Evolutionary conservation across 306 rosid species (phyloP).

Genomic region (Begonia loranthoides): DNA sequence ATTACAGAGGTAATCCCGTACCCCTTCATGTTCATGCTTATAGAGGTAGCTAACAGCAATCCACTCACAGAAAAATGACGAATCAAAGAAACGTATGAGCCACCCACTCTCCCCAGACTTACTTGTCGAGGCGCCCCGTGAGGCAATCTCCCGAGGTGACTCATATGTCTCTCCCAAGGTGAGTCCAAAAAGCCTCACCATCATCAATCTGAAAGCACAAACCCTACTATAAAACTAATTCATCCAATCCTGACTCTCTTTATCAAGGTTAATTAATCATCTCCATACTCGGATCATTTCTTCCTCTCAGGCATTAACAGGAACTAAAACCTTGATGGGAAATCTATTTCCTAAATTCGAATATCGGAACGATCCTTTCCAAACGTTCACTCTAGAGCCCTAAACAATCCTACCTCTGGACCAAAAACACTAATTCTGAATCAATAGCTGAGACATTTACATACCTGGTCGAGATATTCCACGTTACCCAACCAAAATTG

Average conservation of each 20-base stretch:
- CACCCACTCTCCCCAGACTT: constrained; percentile 90
- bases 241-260: constrained; percentile 6
- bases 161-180: constrained; percentile 40
- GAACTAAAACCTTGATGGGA: no score
- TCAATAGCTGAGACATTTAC: no score
- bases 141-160: constrained; percentile 70
- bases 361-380: neutral
- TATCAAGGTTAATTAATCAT: no score
- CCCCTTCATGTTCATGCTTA: constrained; percentile 92
- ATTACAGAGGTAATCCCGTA: constrained; percentile 87
- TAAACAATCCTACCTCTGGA: no score
- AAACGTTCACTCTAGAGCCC: neutral
- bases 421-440: no score
- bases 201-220: constrained; percentile 46
- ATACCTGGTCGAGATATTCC: no score
- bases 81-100: constrained; percentile 96
- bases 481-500: no score
- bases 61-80: constrained; percentile 97
- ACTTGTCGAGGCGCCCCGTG: constrained; percentile 35
- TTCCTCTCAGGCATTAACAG: no score
- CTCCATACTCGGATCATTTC: no score
- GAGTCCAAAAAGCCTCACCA: constrained; percentile 83
- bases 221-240: constrained; percentile 7
- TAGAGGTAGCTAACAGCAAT: constrained; percentile 92
- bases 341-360: neutral